Evolutionary conservation across 2,329 filamentous ascomycete species (phyloP).

Genomic region (Clonostachys solani): DNA sequence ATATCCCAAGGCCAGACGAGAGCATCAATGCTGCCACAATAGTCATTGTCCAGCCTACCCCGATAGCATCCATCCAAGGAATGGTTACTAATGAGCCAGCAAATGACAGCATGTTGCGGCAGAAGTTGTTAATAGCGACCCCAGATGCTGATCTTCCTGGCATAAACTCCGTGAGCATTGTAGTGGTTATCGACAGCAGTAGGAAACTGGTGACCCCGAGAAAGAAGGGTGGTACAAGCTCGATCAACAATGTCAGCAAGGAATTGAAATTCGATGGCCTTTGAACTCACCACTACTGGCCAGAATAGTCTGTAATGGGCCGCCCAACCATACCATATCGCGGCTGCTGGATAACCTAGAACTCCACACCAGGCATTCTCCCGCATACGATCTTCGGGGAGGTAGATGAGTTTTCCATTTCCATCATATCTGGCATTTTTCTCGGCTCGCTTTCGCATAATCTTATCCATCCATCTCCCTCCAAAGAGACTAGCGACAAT

Average conservation of each 20-base stretch:
- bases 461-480: constrained; percentile 73
- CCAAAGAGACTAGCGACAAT: constrained; percentile 63
- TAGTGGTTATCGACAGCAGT: constrained; percentile 55
- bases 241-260: constrained; percentile 78
- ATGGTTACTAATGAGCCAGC: constrained; percentile 66
- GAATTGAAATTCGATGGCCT: constrained; percentile 73
- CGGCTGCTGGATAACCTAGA: constrained; percentile 62
- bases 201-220: not conserved
- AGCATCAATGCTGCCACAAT: constrained; percentile 12
- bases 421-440: constrained; percentile 65
- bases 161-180: constrained; percentile 84
- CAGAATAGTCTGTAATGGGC: constrained; percentile 61
- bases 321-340: constrained; percentile 78
- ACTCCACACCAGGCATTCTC: constrained; percentile 79
- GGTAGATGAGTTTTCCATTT: constrained; percentile 60
- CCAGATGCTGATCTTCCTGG: constrained; percentile 65
- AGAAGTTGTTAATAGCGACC: constrained; percentile 78
- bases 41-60: constrained; percentile 75
- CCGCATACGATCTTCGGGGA: constrained; percentile 77
- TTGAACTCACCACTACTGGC: constrained; percentile 45
- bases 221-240: constrained; percentile 12
- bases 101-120: constrained; percentile 74
- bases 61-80: constrained; percentile 66
- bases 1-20: too few species aligned
- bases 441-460: constrained; percentile 75